Base-by-base conservation (phyloP, 345 rosid species). In the Rhodomyrtus tomentosa region DNA sequence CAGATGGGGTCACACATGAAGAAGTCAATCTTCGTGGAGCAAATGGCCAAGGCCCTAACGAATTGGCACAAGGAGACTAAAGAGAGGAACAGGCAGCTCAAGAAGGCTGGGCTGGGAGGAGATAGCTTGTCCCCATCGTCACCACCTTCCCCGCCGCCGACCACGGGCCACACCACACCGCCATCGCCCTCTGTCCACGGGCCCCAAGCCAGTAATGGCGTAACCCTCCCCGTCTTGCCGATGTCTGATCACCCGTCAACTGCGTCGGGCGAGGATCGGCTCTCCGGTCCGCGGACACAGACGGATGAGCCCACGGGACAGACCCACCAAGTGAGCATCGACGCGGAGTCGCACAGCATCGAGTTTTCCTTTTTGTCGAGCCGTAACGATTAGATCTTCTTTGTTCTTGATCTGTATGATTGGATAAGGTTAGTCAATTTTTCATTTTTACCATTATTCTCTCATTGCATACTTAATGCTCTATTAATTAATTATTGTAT, bases 1-100 rank as follows among this genome's bases (percentile, higher is more conserved):
- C 86, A 92, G 95, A 92, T 91, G 95, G 93, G 95, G 21, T 90
- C 95, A 55, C 91, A 91, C 89, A 92, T 92, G 93, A 92, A 92
- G 85, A 88, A 83, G 55, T 72, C 92, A 56, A 91, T 92, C 55
- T 92, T 92, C 54, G 93, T 91, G 81, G 92, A 92, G 85, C 95
- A 92, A 87, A 92, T 93, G 50, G 88, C 91, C 1, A 92, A 85
- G 80, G 95, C 92, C 48, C 90, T 91, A 22, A 74, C 81, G 85
- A 91, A 86, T 73, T 90, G 93, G 93, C 92, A 86, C 49, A 87
- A 82, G 53, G 91, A 91, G 7, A 92, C 92, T 3, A 89, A 88
- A 86, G 83, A 85, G 48, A 89, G 88, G 62, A 83, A 79, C 27
- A 92, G 73, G 73, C 40, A 80, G 82, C 76, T 32, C 76, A 87